These are phyloP conservation scores for Panicum miliaceum DNA, from an alignment of 176 grass and related monocot species.

Conservation along the genomic window DNA sequence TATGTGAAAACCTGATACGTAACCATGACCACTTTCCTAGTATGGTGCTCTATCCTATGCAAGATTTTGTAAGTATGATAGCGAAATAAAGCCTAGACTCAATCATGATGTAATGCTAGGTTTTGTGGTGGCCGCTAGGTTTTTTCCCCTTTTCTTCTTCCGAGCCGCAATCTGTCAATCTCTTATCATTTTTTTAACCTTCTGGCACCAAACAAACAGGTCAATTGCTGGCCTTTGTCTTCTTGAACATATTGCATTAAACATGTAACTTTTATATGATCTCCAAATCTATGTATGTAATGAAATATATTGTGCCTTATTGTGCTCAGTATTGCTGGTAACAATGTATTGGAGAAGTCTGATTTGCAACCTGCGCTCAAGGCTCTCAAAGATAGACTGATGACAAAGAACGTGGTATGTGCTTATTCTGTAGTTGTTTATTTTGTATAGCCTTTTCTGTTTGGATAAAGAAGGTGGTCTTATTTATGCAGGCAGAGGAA, in stretches of 20 bases:
- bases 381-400: constrained; percentile 91
- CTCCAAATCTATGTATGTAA: background rate
- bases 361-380: constrained; percentile 84
- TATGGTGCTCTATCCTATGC: background rate
- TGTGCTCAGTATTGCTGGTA: constrained; percentile 80
- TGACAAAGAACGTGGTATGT: constrained; percentile 97
- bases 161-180: background rate
- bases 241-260: background rate
- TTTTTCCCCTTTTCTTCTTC: too few species aligned
- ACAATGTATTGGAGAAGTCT: constrained; percentile 74
- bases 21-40: background rate
- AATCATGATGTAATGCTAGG: background rate
- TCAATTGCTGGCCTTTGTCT: background rate
- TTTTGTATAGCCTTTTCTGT: background rate
- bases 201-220: background rate
- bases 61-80: background rate
- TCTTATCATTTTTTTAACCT: background rate
- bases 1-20: too few species aligned
- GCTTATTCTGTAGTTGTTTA: constrained; percentile 28
- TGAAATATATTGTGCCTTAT: constrained; percentile 26
- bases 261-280: background rate
- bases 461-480: constrained; percentile 20
- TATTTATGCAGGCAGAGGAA: constrained; percentile 76
- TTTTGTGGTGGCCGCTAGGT: background rate
- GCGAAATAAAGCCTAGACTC: background rate